These are phyloP conservation scores for Quercus variabilis DNA, from an alignment of 306 rosid genomes.

Conservation along the genomic window DNA sequence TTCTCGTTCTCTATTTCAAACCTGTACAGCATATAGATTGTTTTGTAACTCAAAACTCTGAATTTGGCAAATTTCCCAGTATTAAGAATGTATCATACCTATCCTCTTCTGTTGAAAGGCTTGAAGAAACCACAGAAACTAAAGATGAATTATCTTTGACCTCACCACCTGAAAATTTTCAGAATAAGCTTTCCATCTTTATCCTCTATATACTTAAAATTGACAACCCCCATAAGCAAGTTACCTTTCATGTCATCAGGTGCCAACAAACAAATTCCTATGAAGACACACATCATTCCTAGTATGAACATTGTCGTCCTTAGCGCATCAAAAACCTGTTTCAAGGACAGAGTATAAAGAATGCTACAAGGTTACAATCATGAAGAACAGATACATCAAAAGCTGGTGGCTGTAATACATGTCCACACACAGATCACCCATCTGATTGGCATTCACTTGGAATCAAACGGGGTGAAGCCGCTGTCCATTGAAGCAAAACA, in stretches of 20 bases:
- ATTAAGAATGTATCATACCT: constrained; percentile 42
- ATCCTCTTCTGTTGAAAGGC: constrained; percentile 58
- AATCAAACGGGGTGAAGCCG: not conserved
- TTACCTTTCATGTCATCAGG: constrained; percentile 95
- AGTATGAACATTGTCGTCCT: constrained; percentile 94
- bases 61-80: not conserved
- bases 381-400: constrained; percentile 1
- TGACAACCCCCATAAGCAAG: constrained; percentile 6
- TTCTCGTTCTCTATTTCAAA: not conserved
- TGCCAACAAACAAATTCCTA: constrained; percentile 93
- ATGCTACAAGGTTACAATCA: not conserved
- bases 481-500: not conserved
- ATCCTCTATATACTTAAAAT: constrained; percentile 16
- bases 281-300: constrained; percentile 83
- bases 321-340: constrained; percentile 83
- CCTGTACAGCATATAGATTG: not conserved
- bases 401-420: not conserved
- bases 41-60: not conserved
- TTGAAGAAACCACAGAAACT: constrained; percentile 53
- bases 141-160: constrained; percentile 56
- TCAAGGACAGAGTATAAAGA: constrained; percentile 19
- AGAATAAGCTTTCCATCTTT: constrained; percentile 23
- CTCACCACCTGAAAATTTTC: constrained; percentile 56
- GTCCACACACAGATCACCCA: constrained; percentile 1
- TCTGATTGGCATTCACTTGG: not conserved